phyloP scores from a whole-genome alignment of 2,329 filamentous ascomycete species.

The Aureobasidium sp. region DNA sequence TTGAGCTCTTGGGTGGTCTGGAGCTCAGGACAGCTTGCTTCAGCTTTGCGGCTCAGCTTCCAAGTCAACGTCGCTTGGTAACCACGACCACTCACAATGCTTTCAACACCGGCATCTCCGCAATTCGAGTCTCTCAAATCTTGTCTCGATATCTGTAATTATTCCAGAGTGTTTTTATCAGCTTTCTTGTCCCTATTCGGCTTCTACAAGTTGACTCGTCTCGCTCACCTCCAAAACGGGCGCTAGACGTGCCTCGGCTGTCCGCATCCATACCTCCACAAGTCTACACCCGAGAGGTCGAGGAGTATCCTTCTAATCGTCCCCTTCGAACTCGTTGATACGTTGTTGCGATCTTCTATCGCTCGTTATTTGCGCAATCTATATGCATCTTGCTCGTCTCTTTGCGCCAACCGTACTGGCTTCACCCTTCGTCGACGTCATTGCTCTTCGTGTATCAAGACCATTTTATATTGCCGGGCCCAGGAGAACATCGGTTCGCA shows the following conservation, averaged over 20 bases:
- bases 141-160: no score
- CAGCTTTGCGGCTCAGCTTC: not conserved
- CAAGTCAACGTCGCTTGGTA: not conserved
- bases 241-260: constrained; percentile 9
- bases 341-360: no score
- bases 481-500: not conserved
- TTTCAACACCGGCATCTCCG: not conserved
- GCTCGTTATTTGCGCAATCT: not conserved
- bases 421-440: not conserved
- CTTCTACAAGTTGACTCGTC: not conserved
- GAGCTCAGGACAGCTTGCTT: constrained; percentile 12
- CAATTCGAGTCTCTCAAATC: not conserved
- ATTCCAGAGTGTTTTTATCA: no score
- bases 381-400: constrained; percentile 1
- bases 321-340: not conserved
- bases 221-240: not conserved
- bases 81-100: not conserved
- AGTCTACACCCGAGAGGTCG: not conserved
- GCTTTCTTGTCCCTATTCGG: no score
- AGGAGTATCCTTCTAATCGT: not conserved
- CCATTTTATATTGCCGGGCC: not conserved
- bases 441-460: not conserved
- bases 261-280: constrained; percentile 1
- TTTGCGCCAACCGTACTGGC: constrained; percentile 5
- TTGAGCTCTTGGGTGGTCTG: not conserved